Evolutionary conservation across 148 eudicot genomes (phyloP).

Genomic region (Selenicereus undatus): DNA sequence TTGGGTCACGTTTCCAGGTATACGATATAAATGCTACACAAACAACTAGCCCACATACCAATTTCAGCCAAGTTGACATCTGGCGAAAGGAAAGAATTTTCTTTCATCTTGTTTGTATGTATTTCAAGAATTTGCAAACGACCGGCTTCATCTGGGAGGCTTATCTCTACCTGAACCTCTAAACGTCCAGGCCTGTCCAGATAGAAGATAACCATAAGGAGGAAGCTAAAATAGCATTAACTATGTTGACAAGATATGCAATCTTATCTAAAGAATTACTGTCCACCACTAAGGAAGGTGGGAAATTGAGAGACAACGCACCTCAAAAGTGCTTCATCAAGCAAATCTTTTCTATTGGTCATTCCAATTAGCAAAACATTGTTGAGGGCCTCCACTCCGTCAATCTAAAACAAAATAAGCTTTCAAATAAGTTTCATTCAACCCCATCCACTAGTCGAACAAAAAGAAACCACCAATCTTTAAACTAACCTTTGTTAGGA

Average conservation of each 20-base stretch:
- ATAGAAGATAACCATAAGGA: constrained; percentile 8
- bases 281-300: background rate
- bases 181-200: constrained; percentile 87
- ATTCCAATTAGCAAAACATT: constrained; percentile 97
- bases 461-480: background rate
- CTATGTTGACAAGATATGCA: background rate
- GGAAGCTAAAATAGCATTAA: background rate
- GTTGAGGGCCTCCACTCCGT: constrained; percentile 97
- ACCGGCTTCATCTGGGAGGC: constrained; percentile 96
- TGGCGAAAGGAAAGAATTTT: constrained; percentile 86
- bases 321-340: constrained; percentile 99
- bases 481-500: constrained; percentile 76
- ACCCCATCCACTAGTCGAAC: background rate
- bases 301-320: constrained; percentile 23
- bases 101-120: constrained; percentile 97
- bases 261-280: background rate
- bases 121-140: constrained; percentile 95
- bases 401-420: constrained; percentile 53
- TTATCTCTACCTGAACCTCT: constrained; percentile 98
- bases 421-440: background rate
- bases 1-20: too few species aligned
- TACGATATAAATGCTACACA: background rate
- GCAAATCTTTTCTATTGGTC: constrained; percentile 98
- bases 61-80: constrained; percentile 83
- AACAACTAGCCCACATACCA: constrained; percentile 44